Base-by-base conservation (phyloP, 139 green algal genomes). In the Asterochloris erici region DNA sequence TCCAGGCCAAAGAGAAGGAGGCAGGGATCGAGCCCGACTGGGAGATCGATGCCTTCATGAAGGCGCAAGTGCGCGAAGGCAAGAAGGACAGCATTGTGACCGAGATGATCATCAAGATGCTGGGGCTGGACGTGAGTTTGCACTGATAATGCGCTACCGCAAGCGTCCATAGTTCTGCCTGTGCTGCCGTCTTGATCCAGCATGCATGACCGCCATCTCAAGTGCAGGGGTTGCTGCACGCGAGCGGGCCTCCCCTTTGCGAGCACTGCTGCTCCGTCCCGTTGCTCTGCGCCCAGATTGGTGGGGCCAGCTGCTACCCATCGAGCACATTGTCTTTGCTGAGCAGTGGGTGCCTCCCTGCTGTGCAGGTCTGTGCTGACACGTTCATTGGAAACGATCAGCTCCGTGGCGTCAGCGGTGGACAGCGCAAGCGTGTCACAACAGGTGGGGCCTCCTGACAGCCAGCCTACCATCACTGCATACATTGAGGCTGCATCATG, bases 351-450 rank as follows among this genome's bases (percentile, higher is more conserved):
- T 54, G 38, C 38, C 38, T 6, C 4, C 6, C 38, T 54, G 38
- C 38, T 13, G 63, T 93, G 38, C 79, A 86, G 63, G 74, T 79
- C 9, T 88, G 83, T 75, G 68, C 76, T 9, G 82, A 93, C 64
- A 93, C 90, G 6, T 76, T 95, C 26, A 84, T 95, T 23, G 91
- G 91, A n/a, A 90, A 93, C 64, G 84, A 83, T 19, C 90, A 94
- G 83, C 68, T 92, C 71, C 89, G 91, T 4, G 91, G 91, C 73
- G 85, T 94, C 75, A 84, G 47, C 11, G 91, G 91, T 27, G 91
- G 89, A 13, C 88, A 95, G 87, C 87, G 88, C 77, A 92, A 94
- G 83, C 87, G 91, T 14, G 89, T 95, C 23, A 95, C 91, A 0
- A 89, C 83, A 27, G 86, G 81, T 81, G 63, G 26, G 62, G 14